Conservation (phyloP, 805 yeast genomes). For the Candida sithepensis region DNA sequence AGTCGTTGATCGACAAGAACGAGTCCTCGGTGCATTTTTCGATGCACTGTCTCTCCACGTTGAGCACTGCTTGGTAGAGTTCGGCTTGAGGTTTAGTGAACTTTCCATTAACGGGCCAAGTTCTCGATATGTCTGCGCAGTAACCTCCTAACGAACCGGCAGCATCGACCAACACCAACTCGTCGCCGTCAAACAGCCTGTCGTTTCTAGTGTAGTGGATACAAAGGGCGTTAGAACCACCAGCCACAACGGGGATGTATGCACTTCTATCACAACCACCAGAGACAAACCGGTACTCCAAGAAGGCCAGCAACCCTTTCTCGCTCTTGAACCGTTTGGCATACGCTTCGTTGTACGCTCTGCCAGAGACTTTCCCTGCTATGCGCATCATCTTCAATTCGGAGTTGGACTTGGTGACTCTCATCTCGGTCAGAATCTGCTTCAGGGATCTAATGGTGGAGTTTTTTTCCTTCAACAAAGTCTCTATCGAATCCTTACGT, state of each 20-base stretch:
- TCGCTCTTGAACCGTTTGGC: conserved; percentile 66
- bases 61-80: conserved; percentile 81
- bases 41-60: conserved; percentile 78
- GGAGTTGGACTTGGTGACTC: conserved; percentile 70
- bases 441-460: conserved; percentile 42
- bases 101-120: conserved; percentile 85
- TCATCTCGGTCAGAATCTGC: conserved; percentile 41
- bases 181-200: conserved; percentile 70
- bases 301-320: conserved; percentile 69
- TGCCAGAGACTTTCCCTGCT: conserved; percentile 79
- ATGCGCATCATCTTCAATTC: conserved; percentile 77
- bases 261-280: conserved; percentile 92
- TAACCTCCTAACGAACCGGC: conserved; percentile 94
- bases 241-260: conserved; percentile 94
- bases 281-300: conserved; percentile 76
- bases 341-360: conserved; percentile 81
- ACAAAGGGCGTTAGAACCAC: conserved; percentile 84
- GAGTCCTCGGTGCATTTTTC: conserved; percentile 55
- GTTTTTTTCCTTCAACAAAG: conserved; percentile 25
- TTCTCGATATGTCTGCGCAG: conserved; percentile 91
- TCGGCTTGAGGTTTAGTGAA: conserved; percentile 81
- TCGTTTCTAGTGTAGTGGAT: conserved; percentile 95
- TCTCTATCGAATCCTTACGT: conserved; percentile 21
- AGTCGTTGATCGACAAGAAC: conserved; percentile 59
- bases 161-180: conserved; percentile 85